Percentiles rank a stretch among this genome's conserved stretches.
Conservation (phyloP, 441 rosid species). For the Corymbia calophylla region DNA sequence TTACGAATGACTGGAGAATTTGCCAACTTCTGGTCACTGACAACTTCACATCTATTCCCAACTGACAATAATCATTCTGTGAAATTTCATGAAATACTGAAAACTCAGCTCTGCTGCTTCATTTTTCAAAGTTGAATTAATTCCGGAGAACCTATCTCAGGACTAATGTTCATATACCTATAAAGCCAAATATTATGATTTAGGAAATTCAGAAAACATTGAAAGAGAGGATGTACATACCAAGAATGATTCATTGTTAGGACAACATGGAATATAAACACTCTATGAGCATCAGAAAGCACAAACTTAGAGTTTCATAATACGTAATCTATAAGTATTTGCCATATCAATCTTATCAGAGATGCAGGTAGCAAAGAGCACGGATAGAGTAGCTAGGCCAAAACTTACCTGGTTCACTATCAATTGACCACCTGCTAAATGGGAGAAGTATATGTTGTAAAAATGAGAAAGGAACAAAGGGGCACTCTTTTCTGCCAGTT, state of each 20-base stretch:
- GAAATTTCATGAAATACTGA: background rate
- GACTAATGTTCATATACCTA: background rate
- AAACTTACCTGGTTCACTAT: constrained; percentile 52
- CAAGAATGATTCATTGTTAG: background rate
- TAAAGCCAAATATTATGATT: background rate
- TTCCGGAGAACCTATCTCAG: background rate
- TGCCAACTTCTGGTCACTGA: background rate
- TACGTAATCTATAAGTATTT: background rate
- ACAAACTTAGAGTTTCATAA: background rate
- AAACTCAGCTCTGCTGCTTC: background rate
- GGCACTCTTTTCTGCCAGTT: constrained; percentile 61
- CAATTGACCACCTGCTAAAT: constrained; percentile 84
- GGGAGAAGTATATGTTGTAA: constrained; percentile 87
- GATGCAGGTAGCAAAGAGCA: background rate
- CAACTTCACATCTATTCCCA: background rate
- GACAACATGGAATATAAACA: background rate
- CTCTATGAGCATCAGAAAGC: background rate
- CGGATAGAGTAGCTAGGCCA: background rate
- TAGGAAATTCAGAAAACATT: background rate
- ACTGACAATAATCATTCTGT: background rate
- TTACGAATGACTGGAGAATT: background rate
- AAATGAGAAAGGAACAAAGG: constrained; percentile 79
- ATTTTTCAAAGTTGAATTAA: background rate
- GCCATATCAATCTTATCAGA: background rate
- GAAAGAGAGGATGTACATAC: background rate